Percentiles rank a stretch among this genome's conserved stretches.
These are phyloP conservation scores for Boletellus ananas DNA, from an alignment of 768 basidiomycete genomes.

Conservation along the genomic window DNA sequence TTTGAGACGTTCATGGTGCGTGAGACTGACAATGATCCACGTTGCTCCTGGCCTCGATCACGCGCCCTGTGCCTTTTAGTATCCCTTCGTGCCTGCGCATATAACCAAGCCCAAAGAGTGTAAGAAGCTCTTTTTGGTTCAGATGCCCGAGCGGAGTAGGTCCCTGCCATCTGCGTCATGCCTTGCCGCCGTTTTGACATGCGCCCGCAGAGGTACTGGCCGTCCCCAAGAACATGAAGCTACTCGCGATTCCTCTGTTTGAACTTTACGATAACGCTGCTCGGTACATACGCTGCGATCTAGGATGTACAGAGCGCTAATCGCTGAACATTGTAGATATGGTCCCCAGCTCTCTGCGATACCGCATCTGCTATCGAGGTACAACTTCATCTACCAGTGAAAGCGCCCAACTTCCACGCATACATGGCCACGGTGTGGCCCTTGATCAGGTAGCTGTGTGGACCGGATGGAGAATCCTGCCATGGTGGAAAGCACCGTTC, in stretches of 20 bases:
- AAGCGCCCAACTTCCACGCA: background rate
- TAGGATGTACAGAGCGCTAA: background rate
- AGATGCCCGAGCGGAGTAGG: constrained; percentile 93
- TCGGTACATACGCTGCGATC: constrained; percentile 40
- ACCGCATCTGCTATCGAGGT: constrained; percentile 85
- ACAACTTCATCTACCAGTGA: constrained; percentile 79
- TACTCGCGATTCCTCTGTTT: constrained; percentile 93
- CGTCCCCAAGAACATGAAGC: constrained; percentile 98
- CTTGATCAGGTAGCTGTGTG: background rate
- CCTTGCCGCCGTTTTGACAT: background rate
- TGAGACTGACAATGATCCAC: constrained; percentile 10
- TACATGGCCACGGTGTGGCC: background rate
- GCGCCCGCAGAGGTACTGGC: constrained; percentile 76
- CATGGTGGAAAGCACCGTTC: no score
- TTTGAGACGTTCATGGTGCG: constrained; percentile 98
- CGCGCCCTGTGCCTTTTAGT: constrained; percentile 43
- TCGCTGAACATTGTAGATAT: constrained; percentile 43
- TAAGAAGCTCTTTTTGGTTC: constrained; percentile 93
- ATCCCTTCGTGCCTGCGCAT: constrained; percentile 92
- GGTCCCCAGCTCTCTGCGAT: constrained; percentile 94
- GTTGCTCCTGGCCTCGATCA: background rate
- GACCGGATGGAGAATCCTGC: background rate
- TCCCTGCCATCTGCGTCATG: constrained; percentile 8
- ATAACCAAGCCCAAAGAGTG: constrained; percentile 98
- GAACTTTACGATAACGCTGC: constrained; percentile 98